Evolutionary conservation across 768 basidiomycete species (phyloP), one percentile per base, ranked within the genome.

Genomic region (Rubroboletus satanas): DNA sequence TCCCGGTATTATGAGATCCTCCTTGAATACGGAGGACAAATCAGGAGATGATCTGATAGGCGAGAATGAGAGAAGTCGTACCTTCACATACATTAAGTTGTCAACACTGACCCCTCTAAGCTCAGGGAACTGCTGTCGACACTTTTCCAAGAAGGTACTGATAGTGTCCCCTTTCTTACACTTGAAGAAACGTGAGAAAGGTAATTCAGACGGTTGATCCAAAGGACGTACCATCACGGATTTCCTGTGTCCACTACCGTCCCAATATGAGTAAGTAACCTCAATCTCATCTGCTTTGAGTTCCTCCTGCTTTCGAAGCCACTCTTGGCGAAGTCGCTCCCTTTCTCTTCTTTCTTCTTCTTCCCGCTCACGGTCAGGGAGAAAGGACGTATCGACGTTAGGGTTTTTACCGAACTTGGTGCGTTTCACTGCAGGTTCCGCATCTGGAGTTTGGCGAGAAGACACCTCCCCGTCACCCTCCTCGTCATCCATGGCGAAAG

Each of bases 41-140:
- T 66, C 32, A 66, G 36, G 31, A 23, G 15, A 44, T 29, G 12
- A 4, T 11, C 21, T 17, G 49, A 51, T 45, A 18, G 7, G 10
- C 23, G 31, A 38, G 41, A 28, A 47, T 32, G 43, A 44, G 51
- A 49, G 3, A 49, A 45, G 15, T 54, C 79, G 52, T 55, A 88
- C 91, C 83, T 98, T 98, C 73, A 99, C 83, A 74, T 98, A 99
- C 95, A 98, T 98, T 36, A 99, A 73, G 68, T 98, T 99, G 72
- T 99, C 97, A 18, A 90, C 93, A 51, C 85, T 90, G 45, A 94
- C 84, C 9, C 88, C 87, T 51, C 95, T 76, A 37, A 99, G 79
- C 72, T 98, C 95, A 3, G 95, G 89, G 66, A 97, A 92, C 63
- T 98, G 95, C 49, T 83, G 82, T 29, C 95, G 81, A 64, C 94